phyloP scores from a whole-genome alignment of 2,329 filamentous ascomycete species.

The Pyricularia pennisetigena region DNA sequence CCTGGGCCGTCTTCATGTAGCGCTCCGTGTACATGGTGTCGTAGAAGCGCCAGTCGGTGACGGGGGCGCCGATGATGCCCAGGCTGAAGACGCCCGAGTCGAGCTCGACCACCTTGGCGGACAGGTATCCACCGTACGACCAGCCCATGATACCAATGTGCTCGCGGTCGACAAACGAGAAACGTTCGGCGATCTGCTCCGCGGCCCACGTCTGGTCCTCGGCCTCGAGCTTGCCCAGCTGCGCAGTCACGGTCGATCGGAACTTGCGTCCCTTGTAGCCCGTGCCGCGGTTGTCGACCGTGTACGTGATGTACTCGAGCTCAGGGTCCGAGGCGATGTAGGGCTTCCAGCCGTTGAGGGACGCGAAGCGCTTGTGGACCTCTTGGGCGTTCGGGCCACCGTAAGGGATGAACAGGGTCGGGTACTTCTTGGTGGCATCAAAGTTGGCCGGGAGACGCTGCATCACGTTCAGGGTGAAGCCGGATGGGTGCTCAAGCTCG shows the following conservation, averaged over 20 bases:
- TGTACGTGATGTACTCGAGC: conserved; percentile 88
- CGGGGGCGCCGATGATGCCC: conserved; percentile 94
- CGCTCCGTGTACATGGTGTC: conserved; percentile 91
- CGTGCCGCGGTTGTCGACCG: conserved; percentile 87
- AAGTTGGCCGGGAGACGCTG: conserved; percentile 90
- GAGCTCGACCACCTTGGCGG: conserved; percentile 86
- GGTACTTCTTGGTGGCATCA: conserved; percentile 72
- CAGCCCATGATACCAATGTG: conserved; percentile 95
- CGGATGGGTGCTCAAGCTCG: conserved; percentile 66
- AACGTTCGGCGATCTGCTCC: conserved; percentile 65
- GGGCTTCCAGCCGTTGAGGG: conserved; percentile 71
- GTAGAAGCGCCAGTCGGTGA: conserved; percentile 96
- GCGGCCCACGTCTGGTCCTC: conserved; percentile 86
- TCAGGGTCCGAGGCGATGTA: conserved; percentile 62
- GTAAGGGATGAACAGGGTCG: conserved; percentile 90
- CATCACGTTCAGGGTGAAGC: conserved; percentile 61
- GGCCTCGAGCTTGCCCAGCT: conserved; percentile 78
- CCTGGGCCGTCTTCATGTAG: conserved; percentile 91
- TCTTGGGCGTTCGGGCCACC: conserved; percentile 92
- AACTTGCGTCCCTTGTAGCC: conserved; percentile 80
- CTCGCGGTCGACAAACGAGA: conserved; percentile 73
- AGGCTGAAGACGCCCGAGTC: conserved; percentile 89
- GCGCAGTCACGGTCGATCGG: conserved; percentile 70
- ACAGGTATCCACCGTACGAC: conserved; percentile 94
- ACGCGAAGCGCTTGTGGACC: conserved; percentile 65